Conservation (phyloP, 192 early-diverging fungal species). For the Gigaspora rosea region DNA sequence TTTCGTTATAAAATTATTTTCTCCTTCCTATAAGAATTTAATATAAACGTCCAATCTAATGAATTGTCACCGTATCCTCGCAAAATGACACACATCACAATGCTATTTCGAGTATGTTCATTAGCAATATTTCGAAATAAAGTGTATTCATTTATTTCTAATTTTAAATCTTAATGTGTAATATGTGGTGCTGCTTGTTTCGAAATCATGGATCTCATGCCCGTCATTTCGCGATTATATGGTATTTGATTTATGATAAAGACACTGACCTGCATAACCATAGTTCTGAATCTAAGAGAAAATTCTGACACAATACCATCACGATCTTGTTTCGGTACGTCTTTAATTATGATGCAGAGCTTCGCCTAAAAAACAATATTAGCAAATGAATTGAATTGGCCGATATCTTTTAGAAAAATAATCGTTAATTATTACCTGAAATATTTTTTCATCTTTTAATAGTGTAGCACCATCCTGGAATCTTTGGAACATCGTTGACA, state of each 20-base stretch:
- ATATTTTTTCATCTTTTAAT: constrained; percentile 3
- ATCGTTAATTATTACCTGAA: constrained; percentile 2
- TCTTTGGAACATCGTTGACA: constrained; percentile 33
- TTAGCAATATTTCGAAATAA: no score
- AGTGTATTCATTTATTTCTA: no score
- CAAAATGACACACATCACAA: no score
- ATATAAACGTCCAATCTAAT: background rate
- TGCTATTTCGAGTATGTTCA: no score
- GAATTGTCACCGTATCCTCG: background rate
- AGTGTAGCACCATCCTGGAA: constrained; percentile 27
- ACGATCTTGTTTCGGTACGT: constrained; percentile 8
- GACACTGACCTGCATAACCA: background rate
- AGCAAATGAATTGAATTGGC: background rate
- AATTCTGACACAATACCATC: constrained; percentile 29
- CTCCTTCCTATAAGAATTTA: constrained; percentile 4
- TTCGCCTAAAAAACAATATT: background rate
- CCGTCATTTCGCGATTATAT: no score
- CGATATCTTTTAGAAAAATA: background rate
- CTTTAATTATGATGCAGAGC: constrained; percentile 31
- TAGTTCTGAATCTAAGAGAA: background rate
- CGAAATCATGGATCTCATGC: no score
- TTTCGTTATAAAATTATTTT: constrained; percentile 33
- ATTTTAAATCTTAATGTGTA: no score
- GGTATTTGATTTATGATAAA: no score
- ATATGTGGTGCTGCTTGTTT: no score